Percentiles rank a stretch among this genome's conserved stretches.
These are phyloP conservation scores for Colletotrichum trifolii DNA, from an alignment of 2,329 filamentous ascomycete genomes.

Conservation along the genomic window DNA sequence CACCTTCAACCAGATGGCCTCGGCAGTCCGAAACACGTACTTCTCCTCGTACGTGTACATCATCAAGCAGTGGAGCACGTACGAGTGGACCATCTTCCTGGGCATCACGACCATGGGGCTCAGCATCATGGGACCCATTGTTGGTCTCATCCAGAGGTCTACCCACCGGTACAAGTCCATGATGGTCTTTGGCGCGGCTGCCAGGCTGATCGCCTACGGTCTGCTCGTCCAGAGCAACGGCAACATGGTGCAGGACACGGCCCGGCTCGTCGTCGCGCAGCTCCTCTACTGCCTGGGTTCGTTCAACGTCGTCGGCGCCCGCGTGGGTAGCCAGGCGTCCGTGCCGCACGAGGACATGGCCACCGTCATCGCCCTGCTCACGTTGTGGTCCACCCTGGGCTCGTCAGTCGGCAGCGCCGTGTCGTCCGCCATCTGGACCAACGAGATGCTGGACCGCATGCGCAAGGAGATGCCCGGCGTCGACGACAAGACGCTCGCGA, in stretches of 20 bases:
- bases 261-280: slow-evolving; percentile 48
- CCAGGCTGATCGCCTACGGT: slow-evolving; percentile 51
- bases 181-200: slow-evolving; percentile 50
- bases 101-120: slow-evolving; percentile 53
- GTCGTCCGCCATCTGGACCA: slow-evolving; percentile 51
- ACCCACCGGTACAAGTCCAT: slow-evolving; percentile 56
- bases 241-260: slow-evolving; percentile 48
- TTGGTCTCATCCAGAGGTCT: slow-evolving; percentile 47
- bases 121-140: slow-evolving; percentile 49
- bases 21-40: slow-evolving; percentile 49
- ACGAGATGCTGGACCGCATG: slow-evolving; percentile 50
- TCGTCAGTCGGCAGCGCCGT: slow-evolving; percentile 52
- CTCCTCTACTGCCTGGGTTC: slow-evolving; percentile 51
- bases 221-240: slow-evolving; percentile 45
- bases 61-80: slow-evolving; percentile 54
- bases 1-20: slow-evolving; percentile 49
- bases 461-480: slow-evolving; percentile 43
- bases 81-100: slow-evolving; percentile 54
- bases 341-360: slow-evolving; percentile 56
- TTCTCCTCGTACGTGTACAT: slow-evolving; percentile 52
- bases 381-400: slow-evolving; percentile 53
- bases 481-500: slow-evolving; percentile 40
- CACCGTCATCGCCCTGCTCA: slow-evolving; percentile 49
- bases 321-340: slow-evolving; percentile 53
- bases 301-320: slow-evolving; percentile 52